Evolutionary conservation across 2,329 filamentous ascomycete species (phyloP), one percentile per base, ranked within the genome.

Genomic region (Paramyrothecium sp.): DNA sequence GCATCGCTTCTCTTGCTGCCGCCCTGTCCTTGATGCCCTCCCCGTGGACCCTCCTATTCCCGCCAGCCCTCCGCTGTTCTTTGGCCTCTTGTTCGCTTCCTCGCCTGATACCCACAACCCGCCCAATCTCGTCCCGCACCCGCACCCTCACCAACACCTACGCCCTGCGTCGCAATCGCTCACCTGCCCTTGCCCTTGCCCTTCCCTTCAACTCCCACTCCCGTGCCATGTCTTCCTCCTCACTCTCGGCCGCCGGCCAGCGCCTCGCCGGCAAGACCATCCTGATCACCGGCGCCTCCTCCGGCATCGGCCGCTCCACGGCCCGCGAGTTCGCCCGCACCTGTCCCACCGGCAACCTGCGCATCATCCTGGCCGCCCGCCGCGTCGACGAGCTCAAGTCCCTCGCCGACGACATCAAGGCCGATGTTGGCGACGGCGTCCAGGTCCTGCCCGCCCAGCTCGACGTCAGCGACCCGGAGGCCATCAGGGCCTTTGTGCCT

Each of bases 311-410:
- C 22, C 85, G 83, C 56, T 86, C 84, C 65, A 89, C 85, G 19
- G 95, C 94, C n/a, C 79, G 95, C 63, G 95, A 98, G 74, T 99
- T 98, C 70, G 95, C 95, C 23, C 87, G 91, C 57, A 94, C 93
- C 2, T 84, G 89, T 21, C 92, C 92, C 8, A 82, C 87, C 56
- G 82, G 88, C 69, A 84, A 89, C 71, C 81, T 98, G 63, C 92
- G 90, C 71, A 82, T 99, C 53, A 87, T 98, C 65, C 76, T 98
- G 58, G 95, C 95, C 7, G 95, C 95, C n/a, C 86, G 95, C 26
- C 86, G 95, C 52, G 76, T 92, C 65, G 93, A 97, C 66, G 80
- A 83, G 1, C 79, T 99, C 62, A 85, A 90, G 66, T 77, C 93
- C 75, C 72, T 98, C 60, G 91, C 91, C 11, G 81, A 81, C 46